Evolutionary conservation across 805 yeast species (phyloP).

Genomic region (Cyberlindnera japonica): DNA sequence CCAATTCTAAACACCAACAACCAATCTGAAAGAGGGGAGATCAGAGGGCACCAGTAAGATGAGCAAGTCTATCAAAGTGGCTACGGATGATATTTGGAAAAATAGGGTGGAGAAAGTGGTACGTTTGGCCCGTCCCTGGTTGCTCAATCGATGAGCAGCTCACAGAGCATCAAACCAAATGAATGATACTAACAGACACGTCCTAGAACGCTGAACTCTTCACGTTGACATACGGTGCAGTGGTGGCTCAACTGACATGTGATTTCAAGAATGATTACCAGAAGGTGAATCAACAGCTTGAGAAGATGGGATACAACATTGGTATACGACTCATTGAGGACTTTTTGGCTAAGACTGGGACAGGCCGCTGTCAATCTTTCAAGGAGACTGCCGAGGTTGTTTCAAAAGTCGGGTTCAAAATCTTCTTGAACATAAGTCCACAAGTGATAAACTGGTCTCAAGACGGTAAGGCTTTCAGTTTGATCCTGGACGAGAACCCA

Average conservation of each 20-base stretch:
- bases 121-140: conserved; percentile 31
- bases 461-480: conserved; percentile 70
- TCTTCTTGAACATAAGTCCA: conserved; percentile 82
- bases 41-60: conserved; percentile 15
- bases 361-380: conserved; percentile 74
- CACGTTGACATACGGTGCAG: conserved; percentile 91
- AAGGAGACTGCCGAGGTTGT: conserved; percentile 85
- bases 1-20: too few relatives aligned
- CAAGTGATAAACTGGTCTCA: conserved; percentile 67
- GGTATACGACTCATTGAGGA: conserved; percentile 92
- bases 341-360: conserved; percentile 82
- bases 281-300: conserved; percentile 80
- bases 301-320: conserved; percentile 91
- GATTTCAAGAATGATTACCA: conserved; percentile 74
- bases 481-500: conserved; percentile 81
- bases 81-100: conserved; percentile 92
- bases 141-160: too few relatives aligned
- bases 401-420: conserved; percentile 83
- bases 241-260: conserved; percentile 85
- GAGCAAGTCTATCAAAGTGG: conserved; percentile 41
- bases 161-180: too few relatives aligned
- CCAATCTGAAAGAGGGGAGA: too few relatives aligned
- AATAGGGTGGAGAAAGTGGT: conserved; percentile 80
- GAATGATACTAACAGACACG: too few relatives aligned
- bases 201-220: conserved; percentile 86